These are phyloP conservation scores for Saccharomyces paradoxus DNA, from an alignment of 805 yeast species.

Conservation along the genomic window DNA sequence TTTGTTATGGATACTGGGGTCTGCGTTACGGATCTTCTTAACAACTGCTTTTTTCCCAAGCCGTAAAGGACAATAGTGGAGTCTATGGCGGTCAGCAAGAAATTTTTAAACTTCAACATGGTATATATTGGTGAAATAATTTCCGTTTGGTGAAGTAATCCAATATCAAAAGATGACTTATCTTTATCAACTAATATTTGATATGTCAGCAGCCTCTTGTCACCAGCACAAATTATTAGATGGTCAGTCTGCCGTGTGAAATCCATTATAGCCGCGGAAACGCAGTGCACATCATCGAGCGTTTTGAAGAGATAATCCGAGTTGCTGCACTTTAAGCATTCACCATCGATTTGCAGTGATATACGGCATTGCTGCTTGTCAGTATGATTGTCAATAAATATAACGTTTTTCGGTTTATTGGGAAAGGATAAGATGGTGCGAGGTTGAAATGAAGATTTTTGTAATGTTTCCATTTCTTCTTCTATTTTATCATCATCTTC, in stretches of 20 bases:
- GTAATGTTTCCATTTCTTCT: slow-evolving; percentile 8
- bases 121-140: slow-evolving; percentile 42
- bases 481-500: slow-evolving; percentile 2
- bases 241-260: slow-evolving; percentile 26
- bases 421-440: neutral
- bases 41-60: slow-evolving; percentile 69
- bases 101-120: slow-evolving; percentile 48
- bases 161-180: slow-evolving; percentile 30
- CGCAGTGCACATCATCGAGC: slow-evolving; percentile 6
- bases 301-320: neutral
- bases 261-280: slow-evolving; percentile 16
- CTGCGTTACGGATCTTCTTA: slow-evolving; percentile 51
- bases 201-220: slow-evolving; percentile 13
- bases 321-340: neutral
- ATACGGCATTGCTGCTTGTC: neutral
- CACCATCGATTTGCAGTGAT: neutral
- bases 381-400: slow-evolving; percentile 5
- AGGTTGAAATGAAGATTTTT: neutral
- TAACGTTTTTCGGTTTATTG: neutral
- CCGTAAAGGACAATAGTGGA: slow-evolving; percentile 53
- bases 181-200: slow-evolving; percentile 10
- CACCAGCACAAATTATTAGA: slow-evolving; percentile 40
- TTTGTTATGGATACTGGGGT: slow-evolving; percentile 37
- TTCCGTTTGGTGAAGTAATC: slow-evolving; percentile 52
- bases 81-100: slow-evolving; percentile 51